Evolutionary conservation across 1,284 basidiomycete species (phyloP).

Genomic region (Cryptococcus jaspeensis): DNA sequence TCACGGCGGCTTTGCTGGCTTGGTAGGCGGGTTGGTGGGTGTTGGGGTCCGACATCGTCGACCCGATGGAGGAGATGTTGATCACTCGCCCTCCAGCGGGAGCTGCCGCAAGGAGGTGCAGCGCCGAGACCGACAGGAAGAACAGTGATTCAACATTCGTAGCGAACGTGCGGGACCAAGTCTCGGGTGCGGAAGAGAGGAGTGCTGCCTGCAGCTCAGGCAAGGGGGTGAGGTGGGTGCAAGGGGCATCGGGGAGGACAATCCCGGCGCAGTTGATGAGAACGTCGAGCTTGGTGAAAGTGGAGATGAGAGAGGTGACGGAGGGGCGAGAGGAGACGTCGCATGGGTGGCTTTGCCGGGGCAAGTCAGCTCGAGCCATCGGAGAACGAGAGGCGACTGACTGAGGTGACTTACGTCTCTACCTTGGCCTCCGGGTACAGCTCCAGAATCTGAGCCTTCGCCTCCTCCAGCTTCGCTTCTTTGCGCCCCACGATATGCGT

Average conservation of each 20-base stretch:
- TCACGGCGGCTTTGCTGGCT: slow-evolving; percentile 47
- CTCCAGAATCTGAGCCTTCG: slow-evolving; percentile 11
- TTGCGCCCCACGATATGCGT: slow-evolving; percentile 24
- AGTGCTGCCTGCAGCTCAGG: slow-evolving; percentile 24
- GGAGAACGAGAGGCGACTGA: background rate
- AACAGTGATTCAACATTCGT: slow-evolving; percentile 25
- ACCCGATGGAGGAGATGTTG: slow-evolving; percentile 29
- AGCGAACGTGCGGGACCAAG: slow-evolving; percentile 23
- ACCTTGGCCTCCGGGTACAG: slow-evolving; percentile 15
- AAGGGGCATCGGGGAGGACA: slow-evolving; percentile 22
- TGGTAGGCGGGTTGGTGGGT: slow-evolving; percentile 39
- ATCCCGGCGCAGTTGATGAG: slow-evolving; percentile 30
- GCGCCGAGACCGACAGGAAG: slow-evolving; percentile 21
- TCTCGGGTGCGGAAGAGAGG: slow-evolving; percentile 16
- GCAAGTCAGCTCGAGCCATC: background rate
- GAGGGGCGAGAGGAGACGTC: slow-evolving; percentile 20
- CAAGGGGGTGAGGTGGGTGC: slow-evolving; percentile 19
- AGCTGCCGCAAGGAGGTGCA: slow-evolving; percentile 23
- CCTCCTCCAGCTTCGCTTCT: slow-evolving; percentile 20
- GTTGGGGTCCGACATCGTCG: slow-evolving; percentile 27
- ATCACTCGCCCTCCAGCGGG: slow-evolving; percentile 23
- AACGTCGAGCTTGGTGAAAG: slow-evolving; percentile 18
- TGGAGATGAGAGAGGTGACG: slow-evolving; percentile 10
- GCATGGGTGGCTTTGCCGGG: slow-evolving; percentile 10
- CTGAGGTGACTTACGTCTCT: slow-evolving; percentile 9